phyloP scores from a whole-genome alignment of 257 asterid genomes.

The Nicotiana sylvestris region DNA sequence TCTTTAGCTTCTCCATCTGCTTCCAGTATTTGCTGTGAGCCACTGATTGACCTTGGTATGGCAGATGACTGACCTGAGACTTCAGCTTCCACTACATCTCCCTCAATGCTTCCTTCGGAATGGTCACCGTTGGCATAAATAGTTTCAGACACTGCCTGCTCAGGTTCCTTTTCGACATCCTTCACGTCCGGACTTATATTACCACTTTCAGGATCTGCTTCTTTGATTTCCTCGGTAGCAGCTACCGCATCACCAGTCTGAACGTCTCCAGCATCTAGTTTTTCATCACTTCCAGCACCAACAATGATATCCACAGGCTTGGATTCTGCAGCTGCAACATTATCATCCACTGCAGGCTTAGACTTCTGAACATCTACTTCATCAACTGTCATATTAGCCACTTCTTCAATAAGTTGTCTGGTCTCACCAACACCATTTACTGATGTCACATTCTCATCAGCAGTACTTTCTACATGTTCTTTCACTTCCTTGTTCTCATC shows the following conservation, averaged over 20 bases:
- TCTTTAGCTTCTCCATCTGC: conserved; percentile 31
- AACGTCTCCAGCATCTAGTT: background rate
- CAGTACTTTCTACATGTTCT: conserved; percentile 15
- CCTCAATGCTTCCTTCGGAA: conserved; percentile 15
- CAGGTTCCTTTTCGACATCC: conserved; percentile 10
- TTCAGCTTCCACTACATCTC: conserved; percentile 20
- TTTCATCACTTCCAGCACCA: conserved; percentile 14
- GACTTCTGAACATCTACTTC: conserved; percentile 22
- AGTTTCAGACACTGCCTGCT: conserved; percentile 10
- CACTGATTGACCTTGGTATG: conserved; percentile 9
- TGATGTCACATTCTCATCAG: conserved; percentile 11
- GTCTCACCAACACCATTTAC: conserved; percentile 25
- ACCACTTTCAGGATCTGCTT: background rate
- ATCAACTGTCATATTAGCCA: conserved; percentile 15
- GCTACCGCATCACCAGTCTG: background rate
- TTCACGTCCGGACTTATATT: background rate
- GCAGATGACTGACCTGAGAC: conserved; percentile 14
- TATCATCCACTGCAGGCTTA: conserved; percentile 24
- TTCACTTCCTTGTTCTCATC: conserved; percentile 19
- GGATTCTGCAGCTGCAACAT: conserved; percentile 21
- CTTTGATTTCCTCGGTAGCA: background rate
- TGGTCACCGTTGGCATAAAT: conserved; percentile 28
- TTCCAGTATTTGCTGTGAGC: conserved; percentile 35
- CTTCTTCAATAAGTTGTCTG: conserved; percentile 21
- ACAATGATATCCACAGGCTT: conserved; percentile 21